Evolutionary conservation across 129 eudicot species (phyloP), one percentile per base, ranked within the genome.

Genomic region (Helichrysum umbraculigerum): DNA sequence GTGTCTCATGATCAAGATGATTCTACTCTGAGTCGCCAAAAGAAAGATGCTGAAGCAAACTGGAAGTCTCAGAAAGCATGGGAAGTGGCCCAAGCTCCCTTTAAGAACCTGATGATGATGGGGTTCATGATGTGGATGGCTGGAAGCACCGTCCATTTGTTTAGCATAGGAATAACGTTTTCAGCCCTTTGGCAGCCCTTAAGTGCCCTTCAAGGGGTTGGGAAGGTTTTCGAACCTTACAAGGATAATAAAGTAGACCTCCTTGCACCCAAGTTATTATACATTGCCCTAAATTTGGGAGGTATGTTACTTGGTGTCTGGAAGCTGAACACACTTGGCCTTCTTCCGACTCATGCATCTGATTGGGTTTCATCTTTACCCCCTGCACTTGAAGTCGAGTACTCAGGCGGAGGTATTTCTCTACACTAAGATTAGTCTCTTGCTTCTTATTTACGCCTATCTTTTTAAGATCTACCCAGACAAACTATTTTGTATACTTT

Each of bases 91-190:
- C 98, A 94, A 84, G 91, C 97, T 44, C 98, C 98, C 12, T 78
- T 81, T 25, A 91, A 94, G 80, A 88, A 94, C 54, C 85, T 91
- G 76, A 37, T 91, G 17, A 94, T 94, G 98, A 87, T 91, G 97
- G 98, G 87, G 61, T 91, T 94, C 70, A 94, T 94, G 97, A 94
- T 94, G 98, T 94, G 97, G 98, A 94, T 94, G 98, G 90, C 97
- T 70, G 98, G 97, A 72, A 94, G 86, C 83, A 94, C 97, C 0
- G 98, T 94, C 41, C 98, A 94, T 87, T 80, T 94, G 78, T 94
- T 94, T 50, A 94, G 98, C 87, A 94, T 94, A 33, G 96, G 97
- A 37, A 91, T 94, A 25, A 94, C 96, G 19, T 85, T 91, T 85
- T 94, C 98, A 54, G 97, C 98, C 56, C 91, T 94, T 81, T 84